Percentiles rank a stretch among this genome's conserved stretches.
phyloP scores from a whole-genome alignment of 2,329 filamentous ascomycete genomes.

The Penicillium sp. region DNA sequence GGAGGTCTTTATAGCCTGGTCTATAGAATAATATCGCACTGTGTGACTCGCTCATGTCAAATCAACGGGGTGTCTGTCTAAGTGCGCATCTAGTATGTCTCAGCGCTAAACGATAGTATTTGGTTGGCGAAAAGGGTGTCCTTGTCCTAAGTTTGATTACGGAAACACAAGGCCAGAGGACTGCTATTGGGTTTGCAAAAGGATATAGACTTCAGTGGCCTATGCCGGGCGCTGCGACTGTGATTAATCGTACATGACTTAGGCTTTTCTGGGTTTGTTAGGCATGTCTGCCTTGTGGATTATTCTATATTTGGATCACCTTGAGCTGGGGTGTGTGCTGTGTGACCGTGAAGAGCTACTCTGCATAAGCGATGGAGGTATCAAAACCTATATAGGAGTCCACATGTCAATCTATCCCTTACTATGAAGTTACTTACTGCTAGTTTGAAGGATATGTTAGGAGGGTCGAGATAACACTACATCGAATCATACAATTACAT shows the following conservation, averaged over 20 bases:
- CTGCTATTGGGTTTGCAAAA: background rate
- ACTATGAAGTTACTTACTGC: too few relatives aligned
- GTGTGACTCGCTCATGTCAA: constrained; percentile 1
- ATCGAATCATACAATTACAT: background rate
- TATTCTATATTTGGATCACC: background rate
- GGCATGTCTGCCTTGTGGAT: background rate
- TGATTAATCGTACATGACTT: constrained; percentile 4
- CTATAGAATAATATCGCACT: background rate
- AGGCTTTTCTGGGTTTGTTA: background rate
- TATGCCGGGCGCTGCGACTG: background rate
- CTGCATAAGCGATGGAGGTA: background rate
- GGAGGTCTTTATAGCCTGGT: constrained; percentile 2
- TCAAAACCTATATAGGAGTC: too few relatives aligned
- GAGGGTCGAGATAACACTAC: too few relatives aligned
- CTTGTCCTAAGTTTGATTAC: background rate
- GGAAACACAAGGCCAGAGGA: background rate
- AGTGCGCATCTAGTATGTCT: background rate
- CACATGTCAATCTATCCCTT: too few relatives aligned
- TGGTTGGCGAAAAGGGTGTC: background rate
- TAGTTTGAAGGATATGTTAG: too few relatives aligned
- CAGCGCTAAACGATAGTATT: constrained; percentile 3
- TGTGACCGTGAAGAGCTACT: background rate
- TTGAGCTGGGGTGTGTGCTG: background rate
- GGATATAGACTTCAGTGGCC: background rate
- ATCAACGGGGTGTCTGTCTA: background rate